Evolutionary conservation across 2,329 filamentous ascomycete genomes (phyloP).

Genomic region (Ceratocystis variospora): DNA sequence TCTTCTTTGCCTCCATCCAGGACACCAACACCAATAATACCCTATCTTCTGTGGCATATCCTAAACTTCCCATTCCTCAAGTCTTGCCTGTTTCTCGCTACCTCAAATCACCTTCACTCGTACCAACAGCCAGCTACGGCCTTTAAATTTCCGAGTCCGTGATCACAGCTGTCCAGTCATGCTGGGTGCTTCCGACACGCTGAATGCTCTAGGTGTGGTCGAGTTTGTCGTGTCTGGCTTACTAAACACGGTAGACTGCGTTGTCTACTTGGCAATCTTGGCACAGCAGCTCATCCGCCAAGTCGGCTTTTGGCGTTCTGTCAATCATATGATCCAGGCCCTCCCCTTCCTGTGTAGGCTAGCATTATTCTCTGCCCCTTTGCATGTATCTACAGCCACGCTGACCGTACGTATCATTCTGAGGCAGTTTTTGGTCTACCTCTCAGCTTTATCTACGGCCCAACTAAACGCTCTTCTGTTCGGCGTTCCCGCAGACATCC

Average conservation of each 20-base stretch:
- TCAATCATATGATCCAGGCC: constrained; percentile 25
- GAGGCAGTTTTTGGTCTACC: constrained; percentile 11
- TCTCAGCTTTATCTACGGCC: constrained; percentile 13
- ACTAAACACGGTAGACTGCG: background rate
- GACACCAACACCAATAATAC: background rate
- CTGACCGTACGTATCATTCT: constrained; percentile 11
- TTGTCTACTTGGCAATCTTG: constrained; percentile 13
- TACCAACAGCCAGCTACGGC: background rate
- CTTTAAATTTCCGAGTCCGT: background rate
- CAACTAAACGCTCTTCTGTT: constrained; percentile 9
- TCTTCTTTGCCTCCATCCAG: background rate
- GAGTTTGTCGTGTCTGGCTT: background rate
- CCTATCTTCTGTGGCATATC: background rate
- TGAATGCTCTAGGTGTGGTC: background rate
- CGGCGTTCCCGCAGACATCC: constrained; percentile 12
- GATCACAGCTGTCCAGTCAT: background rate
- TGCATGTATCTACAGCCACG: background rate
- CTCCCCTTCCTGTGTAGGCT: constrained; percentile 55
- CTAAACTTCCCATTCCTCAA: background rate
- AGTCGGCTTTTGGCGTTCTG: constrained; percentile 10
- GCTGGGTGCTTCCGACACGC: background rate
- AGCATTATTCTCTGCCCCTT: background rate
- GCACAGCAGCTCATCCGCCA: constrained; percentile 16
- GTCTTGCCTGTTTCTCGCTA: background rate
- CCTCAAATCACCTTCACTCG: background rate